Evolutionary conservation across 345 rosid genomes (phyloP).

Genomic region (Brassica rapa): DNA sequence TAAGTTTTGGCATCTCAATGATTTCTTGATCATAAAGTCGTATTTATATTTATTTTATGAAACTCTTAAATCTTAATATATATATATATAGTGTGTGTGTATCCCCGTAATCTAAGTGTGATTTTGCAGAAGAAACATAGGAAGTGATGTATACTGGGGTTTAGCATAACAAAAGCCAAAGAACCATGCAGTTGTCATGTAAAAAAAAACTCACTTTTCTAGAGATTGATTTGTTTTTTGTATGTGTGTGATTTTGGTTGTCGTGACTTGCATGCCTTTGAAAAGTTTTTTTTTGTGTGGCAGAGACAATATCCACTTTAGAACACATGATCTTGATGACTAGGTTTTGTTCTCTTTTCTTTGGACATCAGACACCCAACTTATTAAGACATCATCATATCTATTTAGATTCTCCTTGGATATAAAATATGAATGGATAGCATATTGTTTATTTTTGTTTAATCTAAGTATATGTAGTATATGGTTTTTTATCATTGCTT

Average conservation of each 20-base stretch:
- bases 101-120: conserved; percentile 15
- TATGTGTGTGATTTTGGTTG: conserved; percentile 22
- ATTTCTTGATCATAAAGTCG: conserved; percentile 13
- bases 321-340: conserved; percentile 40
- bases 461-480: not conserved
- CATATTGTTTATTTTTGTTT: not conserved
- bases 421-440: not conserved
- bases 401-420: conserved; percentile 21
- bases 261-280: conserved; percentile 41
- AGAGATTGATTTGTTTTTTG: not conserved
- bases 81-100: not conserved
- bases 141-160: conserved; percentile 34
- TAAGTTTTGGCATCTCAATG: not conserved
- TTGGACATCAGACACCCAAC: conserved; percentile 39
- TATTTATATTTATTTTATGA: not conserved
- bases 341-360: conserved; percentile 41
- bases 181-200: conserved; percentile 35
- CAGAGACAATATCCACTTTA: conserved; percentile 37
- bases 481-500: not conserved
- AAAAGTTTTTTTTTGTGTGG: conserved; percentile 12
- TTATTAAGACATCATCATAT: conserved; percentile 14
- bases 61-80: not conserved
- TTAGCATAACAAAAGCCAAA: conserved; percentile 27
- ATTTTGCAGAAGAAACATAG: conserved; percentile 22
- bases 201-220: conserved; percentile 25